Percentiles rank a stretch among this genome's conserved stretches.
phyloP scores from a whole-genome alignment of 2,329 filamentous ascomycete genomes.

The Xylaria sp. region DNA sequence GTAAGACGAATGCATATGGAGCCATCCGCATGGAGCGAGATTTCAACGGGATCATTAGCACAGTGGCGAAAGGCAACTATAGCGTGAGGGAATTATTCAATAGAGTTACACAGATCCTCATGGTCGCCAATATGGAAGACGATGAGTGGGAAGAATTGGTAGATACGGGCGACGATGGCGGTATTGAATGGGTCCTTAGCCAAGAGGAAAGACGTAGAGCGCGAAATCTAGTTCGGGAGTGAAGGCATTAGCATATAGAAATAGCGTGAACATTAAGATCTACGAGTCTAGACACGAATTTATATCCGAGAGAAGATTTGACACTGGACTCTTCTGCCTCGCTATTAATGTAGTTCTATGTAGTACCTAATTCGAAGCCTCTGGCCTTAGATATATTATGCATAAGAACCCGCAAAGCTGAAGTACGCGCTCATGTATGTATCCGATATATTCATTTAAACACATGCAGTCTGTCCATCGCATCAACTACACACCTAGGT shows the following conservation, averaged over 20 bases:
- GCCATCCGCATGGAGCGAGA: slow-evolving; percentile 78
- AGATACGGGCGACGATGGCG: slow-evolving; percentile 61
- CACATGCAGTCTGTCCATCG: not conserved
- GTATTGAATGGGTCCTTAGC: slow-evolving; percentile 69
- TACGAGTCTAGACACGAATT: not conserved
- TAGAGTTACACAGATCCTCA: slow-evolving; percentile 73
- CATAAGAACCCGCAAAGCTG: not conserved
- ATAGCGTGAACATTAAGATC: slow-evolving; percentile 6
- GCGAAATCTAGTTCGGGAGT: slow-evolving; percentile 64
- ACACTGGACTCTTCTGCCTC: not conserved
- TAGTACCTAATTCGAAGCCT: too few species aligned
- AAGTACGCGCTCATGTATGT: not conserved
- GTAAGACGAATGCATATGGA: slow-evolving; percentile 79
- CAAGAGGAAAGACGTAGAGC: slow-evolving; percentile 72
- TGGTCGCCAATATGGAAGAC: slow-evolving; percentile 82
- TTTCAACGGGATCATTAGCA: slow-evolving; percentile 72
- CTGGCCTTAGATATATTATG: too few species aligned
- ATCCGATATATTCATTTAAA: not conserved
- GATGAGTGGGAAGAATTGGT: slow-evolving; percentile 79
- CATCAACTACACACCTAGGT: not conserved
- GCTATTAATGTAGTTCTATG: too few species aligned
- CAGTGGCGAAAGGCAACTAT: slow-evolving; percentile 70
- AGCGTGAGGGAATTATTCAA: slow-evolving; percentile 73
- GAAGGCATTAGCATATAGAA: slow-evolving; percentile 28
- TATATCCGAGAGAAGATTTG: not conserved